Base-by-base conservation (phyloP, 768 basidiomycete species). In the Panellus pusillus region DNA sequence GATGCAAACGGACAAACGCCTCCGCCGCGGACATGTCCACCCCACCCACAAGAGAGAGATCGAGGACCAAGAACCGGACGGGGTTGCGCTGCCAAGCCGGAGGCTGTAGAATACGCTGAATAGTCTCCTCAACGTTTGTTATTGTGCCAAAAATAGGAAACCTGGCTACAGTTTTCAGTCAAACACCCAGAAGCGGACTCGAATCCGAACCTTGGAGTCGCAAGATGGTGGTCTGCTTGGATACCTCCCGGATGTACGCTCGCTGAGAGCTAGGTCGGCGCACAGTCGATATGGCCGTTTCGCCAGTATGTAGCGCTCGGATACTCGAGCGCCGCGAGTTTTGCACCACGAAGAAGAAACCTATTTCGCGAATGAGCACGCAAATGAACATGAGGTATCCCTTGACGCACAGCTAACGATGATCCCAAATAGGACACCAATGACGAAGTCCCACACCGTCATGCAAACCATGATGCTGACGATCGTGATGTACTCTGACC, bases 101-200 rank as follows among this genome's bases (percentile, higher is more conserved):
- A 8, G 79, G 79, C 49, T 89, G 81, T 14, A 98, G 80, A 9
- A 92, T 73, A 14, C 77, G 76, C 9, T 91, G 83, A 47, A 98
- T 91, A 11, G 89, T 82, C 44, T 89, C 87, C 69, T 99, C 96
- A 56, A 97, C 93, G 42, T 84, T 75, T 0, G 89, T 79, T 60
- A 98, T 97, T 0, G 97, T 99, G 3, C 96, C 92, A 94, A 93
- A 77, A 94, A 95, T 28, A 94, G 75, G 73, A 91, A 93, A 0
- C 89, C 89, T 84, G 19, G n/a, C 49, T 38, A n/a, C 20, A 32
- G 17, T 24, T 12, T 54, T 47, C 27, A 52, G 15, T n/a, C 50
- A 29, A 8, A 27, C 29, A 12, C 9, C 45, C 27, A 8, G 19
- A 36, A 15, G 18, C 3, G 38, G 6, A 31, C 9, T 5, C 19